A percentile compares a stretch with the other conserved stretches of the same genome.
Conservation (phyloP, 1,139 yeast genomes). For the Nakaseomyces delphensis region DNA sequence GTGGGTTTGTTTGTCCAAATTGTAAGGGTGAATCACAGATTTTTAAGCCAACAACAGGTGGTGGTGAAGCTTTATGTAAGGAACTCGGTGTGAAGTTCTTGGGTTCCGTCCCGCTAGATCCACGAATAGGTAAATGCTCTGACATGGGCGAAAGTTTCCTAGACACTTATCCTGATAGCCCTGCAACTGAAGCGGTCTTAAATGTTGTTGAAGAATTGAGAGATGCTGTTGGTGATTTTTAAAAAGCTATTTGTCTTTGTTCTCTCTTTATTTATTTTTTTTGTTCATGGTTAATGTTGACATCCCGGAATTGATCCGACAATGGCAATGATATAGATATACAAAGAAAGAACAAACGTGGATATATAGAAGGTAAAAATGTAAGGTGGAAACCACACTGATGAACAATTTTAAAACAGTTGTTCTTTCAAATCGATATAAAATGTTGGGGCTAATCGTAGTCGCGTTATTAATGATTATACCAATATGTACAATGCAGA, state of each 20-base stretch:
- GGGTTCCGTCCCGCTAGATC: conserved; percentile 93
- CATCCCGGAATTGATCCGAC: background rate
- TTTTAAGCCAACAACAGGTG: conserved; percentile 94
- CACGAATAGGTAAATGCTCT: conserved; percentile 82
- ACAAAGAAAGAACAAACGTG: no score
- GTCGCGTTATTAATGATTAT: background rate
- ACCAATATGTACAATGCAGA: background rate
- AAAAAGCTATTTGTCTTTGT: background rate
- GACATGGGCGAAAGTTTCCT: conserved; percentile 84
- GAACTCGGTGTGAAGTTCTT: conserved; percentile 70
- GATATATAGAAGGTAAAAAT: no score
- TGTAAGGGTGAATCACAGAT: conserved; percentile 88
- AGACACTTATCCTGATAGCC: conserved; percentile 81
- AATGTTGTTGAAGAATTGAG: conserved; percentile 59
- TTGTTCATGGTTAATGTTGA: background rate
- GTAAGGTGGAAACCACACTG: no score
- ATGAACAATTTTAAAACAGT: no score
- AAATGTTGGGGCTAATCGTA: no score
- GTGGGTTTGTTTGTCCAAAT: conserved; percentile 94
- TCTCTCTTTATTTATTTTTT: background rate
- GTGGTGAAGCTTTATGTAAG: conserved; percentile 75
- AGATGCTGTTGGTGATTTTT: conserved; percentile 31
- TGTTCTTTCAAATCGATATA: no score
- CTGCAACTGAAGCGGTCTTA: conserved; percentile 80
- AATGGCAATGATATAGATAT: no score